A percentile compares a stretch with the other conserved stretches of the same genome.
These are phyloP conservation scores for Carex arenaria DNA, from an alignment of 202 grass and related monocot genomes.

Conservation along the genomic window DNA sequence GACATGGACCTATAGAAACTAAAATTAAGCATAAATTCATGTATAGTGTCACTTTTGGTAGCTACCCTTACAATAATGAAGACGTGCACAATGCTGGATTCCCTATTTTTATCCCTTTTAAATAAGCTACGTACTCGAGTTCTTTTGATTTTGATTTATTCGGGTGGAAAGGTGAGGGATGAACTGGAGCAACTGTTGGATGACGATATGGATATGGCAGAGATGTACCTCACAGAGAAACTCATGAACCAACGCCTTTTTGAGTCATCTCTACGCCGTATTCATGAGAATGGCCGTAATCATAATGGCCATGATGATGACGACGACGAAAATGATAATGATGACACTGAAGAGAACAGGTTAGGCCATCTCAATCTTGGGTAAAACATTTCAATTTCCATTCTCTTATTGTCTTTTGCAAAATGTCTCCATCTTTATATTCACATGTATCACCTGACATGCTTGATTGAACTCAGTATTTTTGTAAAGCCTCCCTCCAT, in stretches of 20 bases:
- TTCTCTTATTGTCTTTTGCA: neutral
- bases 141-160: conserved; percentile 14
- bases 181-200: conserved; percentile 96
- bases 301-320: neutral
- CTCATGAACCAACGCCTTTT: conserved; percentile 50
- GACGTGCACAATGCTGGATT: neutral
- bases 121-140: neutral
- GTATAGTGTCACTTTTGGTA: neutral
- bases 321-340: neutral
- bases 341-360: conserved; percentile 12
- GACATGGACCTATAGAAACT: neutral
- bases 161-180: conserved; percentile 68
- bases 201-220: conserved; percentile 99
- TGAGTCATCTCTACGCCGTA: conserved; percentile 31
- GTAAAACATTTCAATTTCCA: neutral
- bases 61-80: neutral
- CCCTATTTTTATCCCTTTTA: neutral
- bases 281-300: conserved; percentile 3
- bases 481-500: neutral
- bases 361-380: neutral
- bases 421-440: neutral
- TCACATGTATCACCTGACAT: neutral
- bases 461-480: neutral
- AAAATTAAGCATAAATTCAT: neutral
- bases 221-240: conserved; percentile 98